phyloP scores from a whole-genome alignment of 1,284 basidiomycete genomes.

The Naganishia liquefaciens region DNA sequence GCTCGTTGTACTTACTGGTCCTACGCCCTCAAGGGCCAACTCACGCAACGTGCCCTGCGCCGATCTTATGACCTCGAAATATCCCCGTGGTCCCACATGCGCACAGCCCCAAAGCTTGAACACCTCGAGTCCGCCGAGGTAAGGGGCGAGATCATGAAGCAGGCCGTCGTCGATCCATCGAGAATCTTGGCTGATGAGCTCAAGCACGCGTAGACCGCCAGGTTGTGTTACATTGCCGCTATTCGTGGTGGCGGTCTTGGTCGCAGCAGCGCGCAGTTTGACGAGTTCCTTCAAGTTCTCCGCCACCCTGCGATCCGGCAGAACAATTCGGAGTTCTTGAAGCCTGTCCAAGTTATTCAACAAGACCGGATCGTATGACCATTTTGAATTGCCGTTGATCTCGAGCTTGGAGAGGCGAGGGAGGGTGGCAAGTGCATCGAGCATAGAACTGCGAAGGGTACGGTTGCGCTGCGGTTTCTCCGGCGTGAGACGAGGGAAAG shows the following conservation, averaged over 20 bases:
- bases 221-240: not conserved
- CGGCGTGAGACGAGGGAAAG: not conserved
- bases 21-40: slow-evolving; percentile 45
- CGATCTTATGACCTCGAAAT: slow-evolving; percentile 41
- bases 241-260: not conserved
- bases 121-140: slow-evolving; percentile 39
- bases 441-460: slow-evolving; percentile 43
- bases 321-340: slow-evolving; percentile 49
- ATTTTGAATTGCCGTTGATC: slow-evolving; percentile 48
- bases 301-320: slow-evolving; percentile 47
- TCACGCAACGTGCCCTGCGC: slow-evolving; percentile 42
- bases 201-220: slow-evolving; percentile 44
- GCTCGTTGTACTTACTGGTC: slow-evolving; percentile 45
- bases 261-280: slow-evolving; percentile 18
- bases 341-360: slow-evolving; percentile 40
- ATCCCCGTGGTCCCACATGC: slow-evolving; percentile 41
- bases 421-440: slow-evolving; percentile 40
- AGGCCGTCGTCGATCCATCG: slow-evolving; percentile 44
- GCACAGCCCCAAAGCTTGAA: slow-evolving; percentile 48
- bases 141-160: slow-evolving; percentile 39
- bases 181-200: slow-evolving; percentile 38
- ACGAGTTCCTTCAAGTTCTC: slow-evolving; percentile 37
- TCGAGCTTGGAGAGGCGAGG: slow-evolving; percentile 42
- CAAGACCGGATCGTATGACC: slow-evolving; percentile 44
- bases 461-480: slow-evolving; percentile 44